Base-by-base conservation (phyloP, 345 rosid species). In the Rhizophora mangle region DNA sequence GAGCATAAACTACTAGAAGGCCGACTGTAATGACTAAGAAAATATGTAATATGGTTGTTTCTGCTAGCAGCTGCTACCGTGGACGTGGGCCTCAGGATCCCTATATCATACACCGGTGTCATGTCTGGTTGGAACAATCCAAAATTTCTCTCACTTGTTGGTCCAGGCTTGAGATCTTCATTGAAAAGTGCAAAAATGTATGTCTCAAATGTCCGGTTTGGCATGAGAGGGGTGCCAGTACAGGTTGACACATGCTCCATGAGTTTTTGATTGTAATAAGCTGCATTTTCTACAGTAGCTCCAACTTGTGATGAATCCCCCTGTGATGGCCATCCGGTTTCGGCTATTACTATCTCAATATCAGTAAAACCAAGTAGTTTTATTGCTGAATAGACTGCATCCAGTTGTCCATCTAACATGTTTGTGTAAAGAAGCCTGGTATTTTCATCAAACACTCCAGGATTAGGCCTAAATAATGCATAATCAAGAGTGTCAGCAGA, bases 401-500 rank as follows among this genome's bases (percentile, higher is more conserved):
- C 98, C 2, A 91, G 82, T 67, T 94, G 98, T n/a, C 86, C 98
- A 34, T 94, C 96, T 24, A 94, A 55, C 97, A 94, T 91, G 77
- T 87, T 94, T 0, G 89, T 87, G 82, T 91, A 91, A 3, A 54
- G 51, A 31, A 83, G 79, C 61, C 78, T 81, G 1, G 95, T 80
- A 30, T 71, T 68, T 5, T 76, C 75, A 30, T 94, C 98, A 7
- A 79, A 8, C 29, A 85, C 84, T 19, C 95, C 96, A 1, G 80
- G 26, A 53, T 87, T 86, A 2, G 97, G 85, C 82, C 89, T 57
- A 58, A 91, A 91, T 26, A 94, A 77, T 3, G 98, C 93, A 67
- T 77, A 91, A 76, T 88, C 93, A 22, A 91, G 87, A 2, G 95
- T 94, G 3, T 86, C 86, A 0, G 63, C 22, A 4, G 80, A 78